phyloP scores from a whole-genome alignment of 2,329 filamentous ascomycete species.

The Botrytis fabae region DNA sequence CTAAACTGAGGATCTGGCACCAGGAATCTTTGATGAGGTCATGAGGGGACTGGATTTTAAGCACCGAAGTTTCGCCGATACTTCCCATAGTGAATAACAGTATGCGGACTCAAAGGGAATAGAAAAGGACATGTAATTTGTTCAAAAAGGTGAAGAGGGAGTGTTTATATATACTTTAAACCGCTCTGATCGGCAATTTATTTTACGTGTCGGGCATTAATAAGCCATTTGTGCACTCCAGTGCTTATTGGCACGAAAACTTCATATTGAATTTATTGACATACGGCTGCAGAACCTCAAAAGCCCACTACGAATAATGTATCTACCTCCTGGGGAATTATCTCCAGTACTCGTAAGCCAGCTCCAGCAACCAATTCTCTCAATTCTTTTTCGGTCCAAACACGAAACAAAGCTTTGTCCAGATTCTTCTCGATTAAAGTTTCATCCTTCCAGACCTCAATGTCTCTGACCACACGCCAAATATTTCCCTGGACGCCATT shows the following conservation, averaged over 20 bases:
- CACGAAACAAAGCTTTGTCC: neutral
- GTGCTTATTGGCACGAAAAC: neutral
- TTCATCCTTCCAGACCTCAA: neutral
- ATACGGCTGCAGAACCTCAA: neutral
- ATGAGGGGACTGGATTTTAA: neutral
- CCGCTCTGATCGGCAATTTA: neutral
- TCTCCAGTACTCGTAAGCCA: neutral
- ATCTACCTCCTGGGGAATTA: neutral
- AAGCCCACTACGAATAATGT: neutral
- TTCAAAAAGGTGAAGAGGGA: neutral
- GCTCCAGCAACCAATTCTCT: neutral
- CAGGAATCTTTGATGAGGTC: neutral
- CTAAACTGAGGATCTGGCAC: neutral
- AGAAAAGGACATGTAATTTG: neutral
- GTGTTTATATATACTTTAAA: neutral
- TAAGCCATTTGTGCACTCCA: neutral
- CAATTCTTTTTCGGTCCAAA: neutral
- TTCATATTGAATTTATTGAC: neutral
- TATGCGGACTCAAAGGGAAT: neutral
- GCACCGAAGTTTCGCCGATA: neutral
- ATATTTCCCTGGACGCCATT: neutral
- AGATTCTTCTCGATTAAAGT: neutral
- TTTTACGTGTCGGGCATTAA: neutral
- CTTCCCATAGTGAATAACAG: neutral
- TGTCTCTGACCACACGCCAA: neutral